phyloP scores from a whole-genome alignment of 768 basidiomycete species.

The Daedalea quercina region DNA sequence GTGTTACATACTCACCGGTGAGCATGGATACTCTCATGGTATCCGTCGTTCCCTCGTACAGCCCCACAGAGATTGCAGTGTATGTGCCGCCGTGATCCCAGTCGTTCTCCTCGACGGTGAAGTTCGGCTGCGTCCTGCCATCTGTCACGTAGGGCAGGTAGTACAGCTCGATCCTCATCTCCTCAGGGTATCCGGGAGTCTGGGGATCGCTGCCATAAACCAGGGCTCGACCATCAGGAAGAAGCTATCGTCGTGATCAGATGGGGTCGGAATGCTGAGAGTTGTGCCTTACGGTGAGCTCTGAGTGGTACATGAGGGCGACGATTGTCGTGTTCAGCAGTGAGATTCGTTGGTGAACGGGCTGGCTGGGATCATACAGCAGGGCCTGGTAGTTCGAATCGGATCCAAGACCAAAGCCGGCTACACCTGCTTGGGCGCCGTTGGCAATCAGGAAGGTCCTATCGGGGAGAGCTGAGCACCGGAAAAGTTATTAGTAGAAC shows the following conservation, averaged over 20 bases:
- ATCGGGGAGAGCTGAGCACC: conserved; percentile 44
- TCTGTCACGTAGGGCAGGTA: conserved; percentile 78
- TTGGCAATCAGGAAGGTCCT: conserved; percentile 77
- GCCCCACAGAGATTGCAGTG: conserved; percentile 40
- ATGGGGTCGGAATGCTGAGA: not conserved
- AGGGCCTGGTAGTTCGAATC: conserved; percentile 60
- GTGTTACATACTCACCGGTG: conserved; percentile 39
- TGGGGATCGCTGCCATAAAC: conserved; percentile 74
- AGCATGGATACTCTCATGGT: conserved; percentile 58
- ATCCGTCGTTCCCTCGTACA: conserved; percentile 32
- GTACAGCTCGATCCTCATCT: conserved; percentile 77
- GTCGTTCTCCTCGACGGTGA: conserved; percentile 51
- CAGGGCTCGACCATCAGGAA: conserved; percentile 69
- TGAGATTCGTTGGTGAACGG: conserved; percentile 56
- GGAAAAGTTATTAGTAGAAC: no score
- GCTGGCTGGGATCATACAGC: conserved; percentile 61
- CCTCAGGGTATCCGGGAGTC: conserved; percentile 57
- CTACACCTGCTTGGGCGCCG: conserved; percentile 62
- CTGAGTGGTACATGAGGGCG: conserved; percentile 74
- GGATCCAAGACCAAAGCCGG: conserved; percentile 65
- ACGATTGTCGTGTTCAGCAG: conserved; percentile 64
- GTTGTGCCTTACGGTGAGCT: conserved; percentile 37
- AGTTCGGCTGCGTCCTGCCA: conserved; percentile 55
- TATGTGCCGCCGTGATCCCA: conserved; percentile 56
- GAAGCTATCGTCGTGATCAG: conserved; percentile 29